phyloP scores from a whole-genome alignment of 2,329 filamentous ascomycete species.

The Calonectria hongkongensis region DNA sequence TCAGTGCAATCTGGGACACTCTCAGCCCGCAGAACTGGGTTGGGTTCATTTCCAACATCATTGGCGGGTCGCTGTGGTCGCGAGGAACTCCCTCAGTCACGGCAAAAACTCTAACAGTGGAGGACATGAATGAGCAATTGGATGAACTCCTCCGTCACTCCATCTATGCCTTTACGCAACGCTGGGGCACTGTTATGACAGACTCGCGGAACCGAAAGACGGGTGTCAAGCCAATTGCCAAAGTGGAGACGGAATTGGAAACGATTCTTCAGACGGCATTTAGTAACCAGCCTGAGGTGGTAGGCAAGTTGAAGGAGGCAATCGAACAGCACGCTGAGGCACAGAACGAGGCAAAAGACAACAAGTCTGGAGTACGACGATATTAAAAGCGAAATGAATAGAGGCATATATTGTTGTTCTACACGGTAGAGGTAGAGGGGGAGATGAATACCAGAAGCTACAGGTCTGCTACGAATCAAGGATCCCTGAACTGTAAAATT shows the following conservation, averaged over 20 bases:
- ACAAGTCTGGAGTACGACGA: conserved; percentile 58
- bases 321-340: conserved; percentile 74
- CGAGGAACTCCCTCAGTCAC: conserved; percentile 60
- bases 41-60: conserved; percentile 75
- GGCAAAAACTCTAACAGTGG: conserved; percentile 65
- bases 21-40: conserved; percentile 75
- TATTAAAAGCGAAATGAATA: conserved; percentile 50
- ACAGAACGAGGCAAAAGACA: conserved; percentile 66
- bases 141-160: conserved; percentile 78
- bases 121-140: conserved; percentile 79
- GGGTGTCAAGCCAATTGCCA: conserved; percentile 69
- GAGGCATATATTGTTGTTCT: not conserved
- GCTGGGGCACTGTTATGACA: conserved; percentile 72
- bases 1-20: conserved; percentile 79
- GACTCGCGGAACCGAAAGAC: conserved; percentile 69
- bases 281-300: conserved; percentile 75
- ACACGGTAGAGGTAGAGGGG: conserved; percentile 31
- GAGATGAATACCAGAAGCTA: conserved; percentile 25
- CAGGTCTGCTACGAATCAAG: conserved; percentile 23
- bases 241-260: conserved; percentile 75
- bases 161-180: conserved; percentile 78
- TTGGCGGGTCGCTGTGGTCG: conserved; percentile 73
- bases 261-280: conserved; percentile 75
- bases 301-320: conserved; percentile 76
- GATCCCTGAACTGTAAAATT: not conserved